These are phyloP conservation scores for Fraxinus cuspidata DNA, from an alignment of 257 asterid species.

Conservation along the genomic window DNA sequence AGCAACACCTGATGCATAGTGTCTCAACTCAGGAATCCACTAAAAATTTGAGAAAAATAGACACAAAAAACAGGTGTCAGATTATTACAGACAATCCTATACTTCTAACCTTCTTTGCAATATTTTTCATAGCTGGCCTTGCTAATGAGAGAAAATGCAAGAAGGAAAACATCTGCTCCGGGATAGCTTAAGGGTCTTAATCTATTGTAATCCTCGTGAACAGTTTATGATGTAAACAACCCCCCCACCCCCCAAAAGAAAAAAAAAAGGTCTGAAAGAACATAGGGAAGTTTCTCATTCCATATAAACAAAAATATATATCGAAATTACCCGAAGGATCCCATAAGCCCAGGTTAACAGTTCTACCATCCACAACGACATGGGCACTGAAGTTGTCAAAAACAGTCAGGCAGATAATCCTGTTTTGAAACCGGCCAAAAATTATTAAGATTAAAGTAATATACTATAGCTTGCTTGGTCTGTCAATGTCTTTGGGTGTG, in stretches of 20 bases:
- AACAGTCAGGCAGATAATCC: slow-evolving; percentile 32
- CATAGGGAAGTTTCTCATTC: background rate
- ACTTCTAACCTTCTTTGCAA: slow-evolving; percentile 62
- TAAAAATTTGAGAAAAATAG: slow-evolving; percentile 20
- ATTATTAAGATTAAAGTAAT: no score
- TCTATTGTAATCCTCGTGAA: slow-evolving; percentile 78
- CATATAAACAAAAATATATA: background rate
- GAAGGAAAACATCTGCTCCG: slow-evolving; percentile 79
- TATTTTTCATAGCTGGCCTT: slow-evolving; percentile 77
- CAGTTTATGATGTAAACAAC: slow-evolving; percentile 35
- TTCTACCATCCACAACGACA: slow-evolving; percentile 71
- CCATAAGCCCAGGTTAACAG: slow-evolving; percentile 80
- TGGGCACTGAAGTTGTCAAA: slow-evolving; percentile 78
- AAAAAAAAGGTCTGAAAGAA: slow-evolving; percentile 3
- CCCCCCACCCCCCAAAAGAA: no score
- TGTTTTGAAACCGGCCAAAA: no score
- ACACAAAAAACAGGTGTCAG: slow-evolving; percentile 19
- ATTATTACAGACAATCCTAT: background rate
- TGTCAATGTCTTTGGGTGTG: background rate
- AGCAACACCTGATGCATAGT: slow-evolving; percentile 76
- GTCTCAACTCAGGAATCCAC: slow-evolving; percentile 86
- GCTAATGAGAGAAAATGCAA: slow-evolving; percentile 79
- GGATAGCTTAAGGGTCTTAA: slow-evolving; percentile 72
- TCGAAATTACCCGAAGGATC: slow-evolving; percentile 62
- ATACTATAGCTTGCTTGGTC: background rate